phyloP scores from a whole-genome alignment of 2,329 filamentous ascomycete species.

The Bertia moriformis region DNA sequence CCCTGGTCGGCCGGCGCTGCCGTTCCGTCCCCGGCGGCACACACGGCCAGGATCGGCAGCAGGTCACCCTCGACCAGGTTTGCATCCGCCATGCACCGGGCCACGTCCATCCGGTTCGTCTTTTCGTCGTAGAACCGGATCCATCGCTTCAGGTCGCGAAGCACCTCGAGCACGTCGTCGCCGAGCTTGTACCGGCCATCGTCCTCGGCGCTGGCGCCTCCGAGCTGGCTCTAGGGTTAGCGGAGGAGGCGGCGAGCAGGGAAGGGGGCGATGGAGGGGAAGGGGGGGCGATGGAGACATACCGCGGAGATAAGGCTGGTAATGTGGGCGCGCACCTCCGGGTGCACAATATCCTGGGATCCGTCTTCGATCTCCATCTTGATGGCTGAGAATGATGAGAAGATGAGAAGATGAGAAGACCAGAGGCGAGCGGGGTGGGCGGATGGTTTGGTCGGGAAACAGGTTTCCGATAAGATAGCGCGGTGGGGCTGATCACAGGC shows the following conservation, averaged over 20 bases:
- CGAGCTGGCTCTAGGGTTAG: constrained; percentile 51
- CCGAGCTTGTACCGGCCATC: constrained; percentile 76
- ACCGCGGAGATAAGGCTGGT: constrained; percentile 88
- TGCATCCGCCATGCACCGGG: constrained; percentile 77
- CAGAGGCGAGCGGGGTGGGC: no score
- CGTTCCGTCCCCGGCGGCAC: no score
- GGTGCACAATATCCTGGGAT: constrained; percentile 57
- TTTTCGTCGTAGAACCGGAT: constrained; percentile 88
- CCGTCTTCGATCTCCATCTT: constrained; percentile 40
- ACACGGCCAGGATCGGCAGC: constrained; percentile 74
- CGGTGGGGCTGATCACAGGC: no score
- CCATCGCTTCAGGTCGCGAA: constrained; percentile 92
- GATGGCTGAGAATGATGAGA: no score
- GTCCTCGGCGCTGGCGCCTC: constrained; percentile 66
- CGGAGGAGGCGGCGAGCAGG: constrained; percentile 4
- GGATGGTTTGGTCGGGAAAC: no score
- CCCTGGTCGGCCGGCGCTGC: constrained; percentile 64
- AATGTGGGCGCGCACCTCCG: constrained; percentile 83
- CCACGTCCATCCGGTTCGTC: constrained; percentile 84
- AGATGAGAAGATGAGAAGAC: neutral
- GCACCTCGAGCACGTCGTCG: constrained; percentile 79
- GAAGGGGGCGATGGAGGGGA: neutral
- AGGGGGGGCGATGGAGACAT: no score
- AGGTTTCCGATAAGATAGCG: no score
- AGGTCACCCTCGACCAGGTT: constrained; percentile 85